Evolutionary conservation across 2,329 filamentous ascomycete species (phyloP), one percentile per base, ranked within the genome.

Genomic region (Lanzia echinophila): DNA sequence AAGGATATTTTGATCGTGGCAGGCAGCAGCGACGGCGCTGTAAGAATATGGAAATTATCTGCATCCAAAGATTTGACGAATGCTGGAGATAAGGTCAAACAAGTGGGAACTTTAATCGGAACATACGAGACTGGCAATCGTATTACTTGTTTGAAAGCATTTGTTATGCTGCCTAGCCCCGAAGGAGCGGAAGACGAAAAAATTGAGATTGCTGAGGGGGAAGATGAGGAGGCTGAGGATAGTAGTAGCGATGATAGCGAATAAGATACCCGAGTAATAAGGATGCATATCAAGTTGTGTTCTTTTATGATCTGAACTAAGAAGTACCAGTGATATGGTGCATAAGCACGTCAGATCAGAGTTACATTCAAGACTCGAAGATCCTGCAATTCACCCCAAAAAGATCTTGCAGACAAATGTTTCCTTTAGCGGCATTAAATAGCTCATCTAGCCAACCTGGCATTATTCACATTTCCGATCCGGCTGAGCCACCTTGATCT

Each of bases 141-240:
- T 54, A 90, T 97, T 61, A 97, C 91, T 36, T 97, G 94, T 68
- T 67, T 97, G 64, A 84, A 83, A 63, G 86, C 86, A 20, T 97
- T 95, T 73, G 75, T 88, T 59, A 95, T 97, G 89, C 79, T 88
- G 69, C 79, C 83, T 62, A 75, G 78, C 45, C 79, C 81, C 15
- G 82, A 83, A 39, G 79, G 78, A 20, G 74, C 76, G 43, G 82
- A 82, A 62, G 82, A 81, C 33, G 63, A 63, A 15, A 48, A 46
- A 8, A 46, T 58, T 19, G 61, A 62, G 44, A 58, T 60, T 28
- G 59, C 63, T n/a, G 60, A 62, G 20, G 60, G 61, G 41, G 62
- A 67, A 28, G 58, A 62, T 22, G 62, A 60, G 24, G 58, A 47
- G 6, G 45, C 43, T 31, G 52, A 54, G 11, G 61, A 60, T 39